These are phyloP conservation scores for Rubroshorea leprosula DNA, from an alignment of 345 rosid species.

Conservation along the genomic window DNA sequence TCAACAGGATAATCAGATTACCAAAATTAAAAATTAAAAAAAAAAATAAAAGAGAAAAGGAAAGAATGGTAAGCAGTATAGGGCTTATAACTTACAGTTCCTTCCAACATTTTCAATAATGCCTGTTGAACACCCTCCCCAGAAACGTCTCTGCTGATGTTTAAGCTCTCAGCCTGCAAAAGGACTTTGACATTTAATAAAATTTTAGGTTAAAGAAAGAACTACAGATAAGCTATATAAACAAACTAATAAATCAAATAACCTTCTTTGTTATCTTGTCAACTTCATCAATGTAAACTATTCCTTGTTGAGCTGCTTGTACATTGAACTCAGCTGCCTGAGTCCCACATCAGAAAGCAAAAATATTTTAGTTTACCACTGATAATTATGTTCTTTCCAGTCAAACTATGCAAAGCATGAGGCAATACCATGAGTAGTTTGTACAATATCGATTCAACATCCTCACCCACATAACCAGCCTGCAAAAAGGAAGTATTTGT, in stretches of 20 bases:
- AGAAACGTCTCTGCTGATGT: slow-evolving; percentile 93
- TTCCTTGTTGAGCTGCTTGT: slow-evolving; percentile 96
- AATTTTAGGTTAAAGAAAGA: background rate
- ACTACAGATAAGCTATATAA: background rate
- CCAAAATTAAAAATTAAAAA: no score
- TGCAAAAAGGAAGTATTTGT: slow-evolving; percentile 27
- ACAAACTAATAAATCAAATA: slow-evolving; percentile 6
- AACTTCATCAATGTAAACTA: slow-evolving; percentile 94
- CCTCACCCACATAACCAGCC: slow-evolving; percentile 99
- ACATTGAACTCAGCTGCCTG: slow-evolving; percentile 90
- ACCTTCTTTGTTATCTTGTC: slow-evolving; percentile 98
- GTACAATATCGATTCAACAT: slow-evolving; percentile 91
- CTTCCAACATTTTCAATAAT: slow-evolving; percentile 89
- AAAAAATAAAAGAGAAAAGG: no score
- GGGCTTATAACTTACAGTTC: slow-evolving; percentile 68
- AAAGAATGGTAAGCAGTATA: background rate
- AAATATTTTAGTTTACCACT: slow-evolving; percentile 5
- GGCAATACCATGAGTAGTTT: slow-evolving; percentile 63
- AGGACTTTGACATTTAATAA: slow-evolving; percentile 6
- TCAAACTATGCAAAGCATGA: slow-evolving; percentile 7
- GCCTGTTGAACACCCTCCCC: slow-evolving; percentile 99
- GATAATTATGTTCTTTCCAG: background rate
- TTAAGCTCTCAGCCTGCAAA: slow-evolving; percentile 87
- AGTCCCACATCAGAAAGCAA: slow-evolving; percentile 20
- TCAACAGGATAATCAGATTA: background rate